phyloP scores from a whole-genome alignment of 345 rosid genomes.

The Brassica incana region DNA sequence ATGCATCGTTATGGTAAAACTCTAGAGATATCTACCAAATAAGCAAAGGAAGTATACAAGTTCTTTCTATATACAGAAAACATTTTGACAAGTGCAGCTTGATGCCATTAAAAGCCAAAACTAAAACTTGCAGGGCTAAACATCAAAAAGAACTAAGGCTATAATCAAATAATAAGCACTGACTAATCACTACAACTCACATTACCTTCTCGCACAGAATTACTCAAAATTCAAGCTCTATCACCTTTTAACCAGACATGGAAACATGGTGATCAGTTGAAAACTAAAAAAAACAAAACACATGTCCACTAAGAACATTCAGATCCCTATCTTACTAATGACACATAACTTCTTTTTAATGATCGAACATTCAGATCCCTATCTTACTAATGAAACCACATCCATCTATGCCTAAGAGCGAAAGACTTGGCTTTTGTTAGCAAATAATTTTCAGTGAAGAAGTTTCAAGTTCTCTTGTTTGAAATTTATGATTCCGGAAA shows the following conservation, averaged over 20 bases:
- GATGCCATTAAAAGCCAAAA: neutral
- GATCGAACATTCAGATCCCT: neutral
- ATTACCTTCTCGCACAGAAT: neutral
- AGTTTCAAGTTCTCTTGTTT: neutral
- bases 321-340: neutral
- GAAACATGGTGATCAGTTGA: neutral
- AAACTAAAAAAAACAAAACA: neutral
- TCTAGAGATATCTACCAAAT: neutral
- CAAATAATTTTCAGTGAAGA: neutral
- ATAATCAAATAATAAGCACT: neutral
- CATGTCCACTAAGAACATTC: neutral
- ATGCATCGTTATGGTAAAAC: neutral
- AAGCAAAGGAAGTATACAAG: neutral
- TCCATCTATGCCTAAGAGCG: neutral
- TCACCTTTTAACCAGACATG: neutral
- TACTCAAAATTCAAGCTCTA: neutral
- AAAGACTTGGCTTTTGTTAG: neutral
- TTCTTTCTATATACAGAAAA: neutral
- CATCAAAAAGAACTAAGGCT: neutral
- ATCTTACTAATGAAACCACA: neutral
- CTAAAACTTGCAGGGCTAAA: conserved; percentile 2
- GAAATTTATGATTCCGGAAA: neutral
- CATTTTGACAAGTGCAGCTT: neutral
- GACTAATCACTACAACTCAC: neutral
- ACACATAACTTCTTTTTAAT: neutral